Evolutionary conservation across 2,329 filamentous ascomycete genomes (phyloP), one percentile per base, ranked within the genome.

Genomic region (Periconia digitata): DNA sequence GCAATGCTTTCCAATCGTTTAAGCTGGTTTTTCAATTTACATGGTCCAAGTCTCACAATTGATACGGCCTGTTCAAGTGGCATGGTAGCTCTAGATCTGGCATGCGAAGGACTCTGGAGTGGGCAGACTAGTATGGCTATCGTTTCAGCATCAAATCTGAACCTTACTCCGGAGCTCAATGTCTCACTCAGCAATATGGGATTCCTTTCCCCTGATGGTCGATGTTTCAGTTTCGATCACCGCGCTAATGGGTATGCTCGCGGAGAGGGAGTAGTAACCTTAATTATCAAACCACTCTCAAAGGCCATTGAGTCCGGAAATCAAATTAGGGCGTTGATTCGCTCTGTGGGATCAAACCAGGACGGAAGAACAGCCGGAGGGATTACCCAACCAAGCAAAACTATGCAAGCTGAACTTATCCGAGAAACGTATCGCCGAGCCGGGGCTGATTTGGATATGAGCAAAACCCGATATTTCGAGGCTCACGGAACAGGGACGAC

Each of bases 211-310:
- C 66, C 64, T 15, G 60, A 66, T 20, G 65, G 69, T 15, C 53
- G 46, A 5, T 64, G 52, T 8, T 59, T 54, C 40, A 63, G 59
- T 37, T 73, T 65, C 41, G 84, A 85, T 54, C 62, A 72, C 15
- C 73, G 75, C 1, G 85, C 82, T 15, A 80, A 81, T 46, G 85
- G 85, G 0, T 88, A 86, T 59, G 82, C 79, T 0, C 75, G 84
- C 23, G 84, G 83, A 1, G 85, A 87, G 56, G 85, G 84, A 0
- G 72, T 82, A 2, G 55, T 49, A 0, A 54, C 57, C 6, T 24
- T 70, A 2, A 27, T 69, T 8, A 49, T 70, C 13, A 68, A 69
- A 29, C 51, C 46, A 3, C 51, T 60, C 13, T 44, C 44, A 3
- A 29, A 45, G 8, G 57, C 57, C 1, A 43, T 58, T 8, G 21